Percentiles rank a stretch among this genome's conserved stretches.
These are phyloP conservation scores for Lavandula angustifolia DNA, from an alignment of 257 asterid species.

Conservation along the genomic window DNA sequence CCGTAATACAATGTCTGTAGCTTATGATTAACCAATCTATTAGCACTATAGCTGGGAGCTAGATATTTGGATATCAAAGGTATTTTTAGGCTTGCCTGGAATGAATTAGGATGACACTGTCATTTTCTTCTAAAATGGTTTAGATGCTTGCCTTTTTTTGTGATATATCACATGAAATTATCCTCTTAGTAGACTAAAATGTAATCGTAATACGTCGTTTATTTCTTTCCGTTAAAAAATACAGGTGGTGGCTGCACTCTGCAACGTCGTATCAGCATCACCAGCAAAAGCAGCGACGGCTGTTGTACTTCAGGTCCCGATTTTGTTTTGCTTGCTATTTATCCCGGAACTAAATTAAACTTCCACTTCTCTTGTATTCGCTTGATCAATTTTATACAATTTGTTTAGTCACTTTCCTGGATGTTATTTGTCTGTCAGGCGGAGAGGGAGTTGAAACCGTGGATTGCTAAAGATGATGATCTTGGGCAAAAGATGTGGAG, in stretches of 20 bases:
- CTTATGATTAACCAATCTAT: constrained; percentile 11
- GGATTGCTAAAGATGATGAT: constrained; percentile 96
- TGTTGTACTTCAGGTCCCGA: constrained; percentile 94
- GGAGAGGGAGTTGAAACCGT: constrained; percentile 90
- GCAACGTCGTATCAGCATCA: constrained; percentile 89
- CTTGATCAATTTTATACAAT: constrained; percentile 24
- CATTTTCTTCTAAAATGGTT: constrained; percentile 24
- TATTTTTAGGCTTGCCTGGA: constrained; percentile 9
- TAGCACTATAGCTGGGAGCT: constrained; percentile 1
- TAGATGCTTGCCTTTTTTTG: not conserved
- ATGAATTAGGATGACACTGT: not conserved
- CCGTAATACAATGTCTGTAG: not conserved
- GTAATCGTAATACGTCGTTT: not conserved
- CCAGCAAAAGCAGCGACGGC: constrained; percentile 99
- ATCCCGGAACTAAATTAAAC: constrained; percentile 8
- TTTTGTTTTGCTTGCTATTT: constrained; percentile 48
- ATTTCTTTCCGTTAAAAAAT: constrained; percentile 25
- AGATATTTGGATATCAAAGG: constrained; percentile 10
- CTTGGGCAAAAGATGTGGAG: constrained; percentile 93
- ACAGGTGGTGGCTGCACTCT: constrained; percentile 95
- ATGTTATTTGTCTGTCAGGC: constrained; percentile 67
- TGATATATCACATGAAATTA: constrained; percentile 13
- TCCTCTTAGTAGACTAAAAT: constrained; percentile 6
- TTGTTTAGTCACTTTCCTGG: constrained; percentile 48
- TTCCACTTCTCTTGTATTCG: not conserved